Evolutionary conservation across 176 grass and related monocot species (phyloP).

Genomic region (Zoysia japonica): DNA sequence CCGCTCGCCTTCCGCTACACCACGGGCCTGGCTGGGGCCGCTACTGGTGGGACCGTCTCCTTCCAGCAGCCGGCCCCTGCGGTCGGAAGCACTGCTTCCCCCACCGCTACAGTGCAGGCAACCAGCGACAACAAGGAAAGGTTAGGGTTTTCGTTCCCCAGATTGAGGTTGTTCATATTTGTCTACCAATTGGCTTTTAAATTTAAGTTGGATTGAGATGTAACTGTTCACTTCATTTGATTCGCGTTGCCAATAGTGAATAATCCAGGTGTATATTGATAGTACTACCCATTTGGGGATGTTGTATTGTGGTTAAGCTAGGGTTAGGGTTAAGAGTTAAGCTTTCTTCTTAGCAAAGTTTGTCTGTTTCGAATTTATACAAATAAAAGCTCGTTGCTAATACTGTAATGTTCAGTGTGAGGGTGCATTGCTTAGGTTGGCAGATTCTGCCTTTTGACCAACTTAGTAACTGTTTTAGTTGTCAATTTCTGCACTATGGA

Average conservation of each 20-base stretch:
- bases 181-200: neutral
- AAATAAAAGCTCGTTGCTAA: neutral
- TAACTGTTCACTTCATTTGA: neutral
- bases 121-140: constrained; percentile 54
- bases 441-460: neutral
- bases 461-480: neutral
- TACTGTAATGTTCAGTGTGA: neutral
- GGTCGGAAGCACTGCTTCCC: constrained; percentile 37
- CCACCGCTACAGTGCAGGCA: constrained; percentile 32
- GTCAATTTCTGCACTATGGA: constrained; percentile 16
- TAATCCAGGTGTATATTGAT: neutral
- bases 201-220: neutral
- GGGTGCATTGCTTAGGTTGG: constrained; percentile 2
- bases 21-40: constrained; percentile 40
- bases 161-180: neutral
- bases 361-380: neutral
- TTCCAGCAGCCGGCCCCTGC: constrained; percentile 51
- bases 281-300: neutral
- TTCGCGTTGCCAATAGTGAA: neutral
- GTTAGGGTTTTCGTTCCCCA: constrained; percentile 40
- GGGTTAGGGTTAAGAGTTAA: constrained; percentile 15
- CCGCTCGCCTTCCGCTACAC: constrained; percentile 71
- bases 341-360: neutral
- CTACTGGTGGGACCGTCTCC: constrained; percentile 52
- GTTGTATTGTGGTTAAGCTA: neutral